Evolutionary conservation across 2,329 filamentous ascomycete species (phyloP).

Genomic region (Pseudogymnoascus destructans): DNA sequence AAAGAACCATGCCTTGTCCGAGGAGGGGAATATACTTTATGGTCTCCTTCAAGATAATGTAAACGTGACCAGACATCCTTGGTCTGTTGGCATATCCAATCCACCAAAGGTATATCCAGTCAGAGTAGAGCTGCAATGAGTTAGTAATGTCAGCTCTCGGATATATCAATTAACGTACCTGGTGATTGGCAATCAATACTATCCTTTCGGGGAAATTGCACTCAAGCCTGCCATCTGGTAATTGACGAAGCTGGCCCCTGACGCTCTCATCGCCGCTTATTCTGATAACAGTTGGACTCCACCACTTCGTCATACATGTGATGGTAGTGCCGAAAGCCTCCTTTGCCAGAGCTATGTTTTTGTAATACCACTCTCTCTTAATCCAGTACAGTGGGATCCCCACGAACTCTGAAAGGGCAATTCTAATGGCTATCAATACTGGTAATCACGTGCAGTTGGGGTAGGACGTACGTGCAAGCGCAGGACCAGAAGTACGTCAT

Average conservation of each 20-base stretch:
- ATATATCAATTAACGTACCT: conserved; percentile 33
- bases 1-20: conserved; percentile 72
- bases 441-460: background rate
- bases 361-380: conserved; percentile 66
- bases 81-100: conserved; percentile 67
- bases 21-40: conserved; percentile 69
- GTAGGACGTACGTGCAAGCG: conserved; percentile 22
- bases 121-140: conserved; percentile 55
- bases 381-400: conserved; percentile 64
- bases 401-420: conserved; percentile 60
- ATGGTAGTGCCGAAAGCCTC: conserved; percentile 67
- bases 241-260: conserved; percentile 57
- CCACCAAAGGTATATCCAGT: conserved; percentile 93
- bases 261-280: conserved; percentile 77
- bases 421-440: conserved; percentile 31
- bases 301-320: conserved; percentile 72
- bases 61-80: conserved; percentile 71
- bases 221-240: conserved; percentile 57
- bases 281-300: conserved; percentile 70
- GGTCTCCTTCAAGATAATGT: conserved; percentile 83
- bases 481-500: conserved; percentile 22
- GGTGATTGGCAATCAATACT: conserved; percentile 78
- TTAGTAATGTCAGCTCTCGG: conserved; percentile 16
- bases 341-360: conserved; percentile 80
- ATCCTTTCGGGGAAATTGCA: conserved; percentile 72